Percentiles rank a stretch among this genome's conserved stretches.
phyloP scores from a whole-genome alignment of 2,329 filamentous ascomycete species.

The Diaporthe ilicicola region DNA sequence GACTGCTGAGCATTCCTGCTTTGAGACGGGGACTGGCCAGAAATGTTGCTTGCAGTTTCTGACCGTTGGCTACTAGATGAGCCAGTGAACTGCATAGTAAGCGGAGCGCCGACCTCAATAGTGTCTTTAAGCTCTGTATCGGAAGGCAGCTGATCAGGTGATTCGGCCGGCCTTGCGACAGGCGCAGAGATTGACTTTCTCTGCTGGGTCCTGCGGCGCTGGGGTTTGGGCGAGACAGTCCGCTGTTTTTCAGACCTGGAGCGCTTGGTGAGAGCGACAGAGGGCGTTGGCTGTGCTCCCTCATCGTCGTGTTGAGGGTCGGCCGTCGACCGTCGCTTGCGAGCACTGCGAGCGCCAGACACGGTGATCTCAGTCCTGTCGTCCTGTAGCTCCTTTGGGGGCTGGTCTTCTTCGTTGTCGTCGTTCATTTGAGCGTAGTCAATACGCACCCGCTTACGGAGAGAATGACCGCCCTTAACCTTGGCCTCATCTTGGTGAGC shows the following conservation, averaged over 20 bases:
- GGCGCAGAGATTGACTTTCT: constrained; percentile 44
- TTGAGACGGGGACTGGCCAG: constrained; percentile 23
- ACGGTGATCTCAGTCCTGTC: constrained; percentile 24
- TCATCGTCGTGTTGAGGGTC: constrained; percentile 22
- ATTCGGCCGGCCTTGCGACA: constrained; percentile 37
- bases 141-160: constrained; percentile 44
- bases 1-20: background rate
- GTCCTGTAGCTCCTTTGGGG: constrained; percentile 31
- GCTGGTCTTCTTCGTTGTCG: constrained; percentile 45
- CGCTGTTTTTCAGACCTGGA: constrained; percentile 28
- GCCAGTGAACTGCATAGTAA: constrained; percentile 23
- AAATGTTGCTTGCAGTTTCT: constrained; percentile 31
- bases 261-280: constrained; percentile 7
- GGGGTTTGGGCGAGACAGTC: constrained; percentile 42
- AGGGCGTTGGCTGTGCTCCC: background rate
- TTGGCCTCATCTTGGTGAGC: constrained; percentile 55
- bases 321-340: constrained; percentile 22
- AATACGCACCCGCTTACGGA: constrained; percentile 64
- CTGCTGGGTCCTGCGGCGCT: constrained; percentile 50
- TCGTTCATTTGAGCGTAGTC: constrained; percentile 66
- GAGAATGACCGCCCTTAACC: constrained; percentile 66
- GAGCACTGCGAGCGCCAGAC: constrained; percentile 27
- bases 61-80: constrained; percentile 31
- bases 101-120: constrained; percentile 60
- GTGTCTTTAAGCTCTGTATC: constrained; percentile 63